Evolutionary conservation across 345 rosid species (phyloP).

Genomic region (Pistacia atlantica): DNA sequence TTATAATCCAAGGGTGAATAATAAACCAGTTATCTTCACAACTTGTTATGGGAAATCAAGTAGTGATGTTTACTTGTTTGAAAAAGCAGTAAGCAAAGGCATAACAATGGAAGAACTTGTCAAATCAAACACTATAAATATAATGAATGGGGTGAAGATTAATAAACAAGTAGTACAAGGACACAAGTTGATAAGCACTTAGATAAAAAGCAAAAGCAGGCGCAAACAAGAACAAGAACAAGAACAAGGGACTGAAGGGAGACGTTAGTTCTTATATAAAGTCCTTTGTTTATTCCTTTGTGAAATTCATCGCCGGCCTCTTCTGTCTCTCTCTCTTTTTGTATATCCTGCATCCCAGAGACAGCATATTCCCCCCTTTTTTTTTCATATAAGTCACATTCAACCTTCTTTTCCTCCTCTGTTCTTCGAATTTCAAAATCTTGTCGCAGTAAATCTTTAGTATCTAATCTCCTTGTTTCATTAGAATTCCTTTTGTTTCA

Average conservation of each 20-base stretch:
- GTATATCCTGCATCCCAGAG: neutral
- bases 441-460: constrained; percentile 4
- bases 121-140: neutral
- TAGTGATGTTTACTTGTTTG: no score
- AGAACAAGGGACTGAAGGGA: neutral
- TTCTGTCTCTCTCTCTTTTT: neutral
- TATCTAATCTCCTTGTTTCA: neutral
- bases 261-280: neutral
- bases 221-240: neutral
- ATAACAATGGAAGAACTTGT: no score
- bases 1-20: no score
- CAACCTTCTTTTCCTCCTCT: neutral
- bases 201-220: neutral
- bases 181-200: neutral
- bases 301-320: constrained; percentile 3
- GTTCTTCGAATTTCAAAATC: neutral
- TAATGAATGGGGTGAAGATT: no score
- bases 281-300: neutral
- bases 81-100: no score
- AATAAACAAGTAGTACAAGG: neutral
- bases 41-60: no score
- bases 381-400: neutral
- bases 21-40: no score
- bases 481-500: neutral
- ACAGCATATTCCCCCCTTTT: neutral